Evolutionary conservation across 768 basidiomycete genomes (phyloP), one percentile per base, ranked within the genome.

Genomic region (Boletus reticuloceps): DNA sequence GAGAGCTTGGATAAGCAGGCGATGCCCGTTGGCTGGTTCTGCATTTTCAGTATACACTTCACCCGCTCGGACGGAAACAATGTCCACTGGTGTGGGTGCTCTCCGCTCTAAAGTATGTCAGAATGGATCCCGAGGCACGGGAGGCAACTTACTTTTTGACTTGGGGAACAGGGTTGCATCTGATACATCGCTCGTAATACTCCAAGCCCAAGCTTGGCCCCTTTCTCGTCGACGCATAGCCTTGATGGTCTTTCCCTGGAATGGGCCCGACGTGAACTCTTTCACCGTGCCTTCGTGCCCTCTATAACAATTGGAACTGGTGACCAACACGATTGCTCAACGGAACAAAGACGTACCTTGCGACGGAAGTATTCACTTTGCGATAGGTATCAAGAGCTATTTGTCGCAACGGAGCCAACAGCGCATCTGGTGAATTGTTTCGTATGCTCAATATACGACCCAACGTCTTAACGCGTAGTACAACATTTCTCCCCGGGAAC

Each of bases 1-100:
- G 9, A 89, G 75, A 2, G 82, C 86, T 51, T 91, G 87, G 2
- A 84, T 72, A 51, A 83, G 73, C 27, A 85, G 74, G 36, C 85
- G 77, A 59, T 81, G 84, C 0, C 89, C 88, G 14, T 65, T 50
- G 14, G 69, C 66, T 5, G 72, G 76, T 0, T 77, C 76, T n/a
- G 76, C 71, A 16, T 65, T 61, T 16, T 75, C 80, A 17, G 83
- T 71, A 60, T 86, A 78, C 8, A 80, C 84, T 45, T 85, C 79
- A 6, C 71, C 70, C 19, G 78, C 79, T 38, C 89, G 83, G 4
- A 90, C 71, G 29, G 86, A 88, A 17, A 89, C 66, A 9, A 90
- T 75, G 42, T 79, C 77, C 32, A 79, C 77, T 1, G 87, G 85
- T 3, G 77, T 72, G 27, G 55, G 22, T 39, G 31, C 47, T 52